phyloP scores from a whole-genome alignment of 2,329 filamentous ascomycete genomes.

The Botryotinia convoluta region DNA sequence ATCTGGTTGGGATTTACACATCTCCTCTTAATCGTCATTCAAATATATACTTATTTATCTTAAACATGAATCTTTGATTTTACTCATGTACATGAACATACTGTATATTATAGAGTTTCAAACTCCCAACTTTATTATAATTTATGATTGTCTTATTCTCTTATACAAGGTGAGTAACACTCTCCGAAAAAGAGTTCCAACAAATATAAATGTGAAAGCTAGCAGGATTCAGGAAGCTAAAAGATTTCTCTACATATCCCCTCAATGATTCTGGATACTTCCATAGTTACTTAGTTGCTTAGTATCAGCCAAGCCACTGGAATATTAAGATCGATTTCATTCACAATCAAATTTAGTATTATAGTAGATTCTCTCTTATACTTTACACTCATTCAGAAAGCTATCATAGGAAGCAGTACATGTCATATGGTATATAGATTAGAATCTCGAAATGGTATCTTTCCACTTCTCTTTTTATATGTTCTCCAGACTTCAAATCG shows the following conservation, averaged over 20 bases:
- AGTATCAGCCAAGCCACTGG: neutral
- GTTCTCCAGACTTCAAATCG: neutral
- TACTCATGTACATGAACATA: neutral
- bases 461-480: neutral
- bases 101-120: neutral
- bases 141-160: neutral
- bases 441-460: neutral
- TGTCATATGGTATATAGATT: neutral
- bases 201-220: neutral
- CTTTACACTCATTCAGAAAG: neutral
- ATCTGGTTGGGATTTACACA: neutral
- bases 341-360: neutral
- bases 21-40: neutral
- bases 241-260: fast-evolving
- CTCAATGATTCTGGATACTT: neutral
- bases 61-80: neutral
- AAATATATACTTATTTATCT: neutral
- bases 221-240: neutral
- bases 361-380: neutral
- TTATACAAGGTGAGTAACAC: neutral
- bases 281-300: neutral
- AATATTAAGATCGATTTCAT: neutral
- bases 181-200: neutral
- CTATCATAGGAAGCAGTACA: neutral
- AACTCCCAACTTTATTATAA: neutral